Percentiles rank a stretch among this genome's conserved stretches.
phyloP scores from a whole-genome alignment of 2,329 filamentous ascomycete genomes.

The Colletotrichum costaricense region DNA sequence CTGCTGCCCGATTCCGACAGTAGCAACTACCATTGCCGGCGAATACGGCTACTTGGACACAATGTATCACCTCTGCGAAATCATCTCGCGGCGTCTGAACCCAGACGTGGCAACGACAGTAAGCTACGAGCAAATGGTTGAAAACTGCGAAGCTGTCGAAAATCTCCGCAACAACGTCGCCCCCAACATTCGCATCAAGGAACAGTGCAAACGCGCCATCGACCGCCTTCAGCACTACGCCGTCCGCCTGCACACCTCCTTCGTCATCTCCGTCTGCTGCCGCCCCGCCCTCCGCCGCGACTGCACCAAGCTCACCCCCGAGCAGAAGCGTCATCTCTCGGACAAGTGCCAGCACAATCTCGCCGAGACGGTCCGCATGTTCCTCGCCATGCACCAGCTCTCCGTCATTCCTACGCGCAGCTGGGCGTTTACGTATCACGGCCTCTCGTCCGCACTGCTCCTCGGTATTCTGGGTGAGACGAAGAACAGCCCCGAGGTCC shows the following conservation, averaged over 20 bases:
- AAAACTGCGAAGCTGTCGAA: slow-evolving; percentile 67
- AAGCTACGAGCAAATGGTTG: slow-evolving; percentile 66
- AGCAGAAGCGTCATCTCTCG: slow-evolving; percentile 66
- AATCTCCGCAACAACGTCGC: slow-evolving; percentile 60
- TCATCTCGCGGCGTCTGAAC: slow-evolving; percentile 68
- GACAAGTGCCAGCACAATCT: slow-evolving; percentile 71
- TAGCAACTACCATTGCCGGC: slow-evolving; percentile 53
- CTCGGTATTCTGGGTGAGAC: slow-evolving; percentile 73
- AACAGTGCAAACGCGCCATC: slow-evolving; percentile 71
- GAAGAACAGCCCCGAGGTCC: slow-evolving; percentile 71
- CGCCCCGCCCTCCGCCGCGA: slow-evolving; percentile 70
- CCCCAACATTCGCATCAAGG: slow-evolving; percentile 67
- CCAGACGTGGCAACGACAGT: slow-evolving; percentile 63
- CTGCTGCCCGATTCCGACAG: slow-evolving; percentile 64
- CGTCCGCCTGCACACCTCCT: slow-evolving; percentile 73
- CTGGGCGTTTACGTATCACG: slow-evolving; percentile 77
- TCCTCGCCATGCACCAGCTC: slow-evolving; percentile 75
- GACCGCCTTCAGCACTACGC: slow-evolving; percentile 74
- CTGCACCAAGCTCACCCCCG: slow-evolving; percentile 58
- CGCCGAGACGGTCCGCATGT: slow-evolving; percentile 75
- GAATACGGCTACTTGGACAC: slow-evolving; percentile 71
- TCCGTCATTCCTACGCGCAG: slow-evolving; percentile 74
- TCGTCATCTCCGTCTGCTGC: slow-evolving; percentile 74
- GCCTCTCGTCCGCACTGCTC: slow-evolving; percentile 72
- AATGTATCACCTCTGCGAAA: slow-evolving; percentile 73